phyloP scores from a whole-genome alignment of 306 rosid species.

The Malus sieversii region DNA sequence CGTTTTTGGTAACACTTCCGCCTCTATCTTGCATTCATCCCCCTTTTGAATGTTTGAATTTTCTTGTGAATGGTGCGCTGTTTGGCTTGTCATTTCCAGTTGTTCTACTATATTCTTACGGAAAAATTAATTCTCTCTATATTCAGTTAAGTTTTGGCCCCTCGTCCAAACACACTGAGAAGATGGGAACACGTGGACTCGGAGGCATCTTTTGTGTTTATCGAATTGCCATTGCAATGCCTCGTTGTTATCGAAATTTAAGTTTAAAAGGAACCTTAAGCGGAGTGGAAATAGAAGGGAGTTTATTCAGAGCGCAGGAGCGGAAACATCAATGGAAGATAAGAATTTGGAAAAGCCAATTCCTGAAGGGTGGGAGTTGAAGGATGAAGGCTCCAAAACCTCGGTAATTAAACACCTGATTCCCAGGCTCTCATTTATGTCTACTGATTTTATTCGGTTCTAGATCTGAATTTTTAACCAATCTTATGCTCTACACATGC shows the following conservation, averaged over 20 bases:
- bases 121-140: background rate
- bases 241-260: background rate
- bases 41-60: background rate
- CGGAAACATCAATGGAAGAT: background rate
- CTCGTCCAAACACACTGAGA: background rate
- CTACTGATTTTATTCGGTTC: background rate
- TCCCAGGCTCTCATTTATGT: background rate
- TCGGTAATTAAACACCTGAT: background rate
- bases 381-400: background rate
- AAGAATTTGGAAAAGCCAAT: background rate
- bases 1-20: no score
- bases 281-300: background rate
- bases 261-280: background rate
- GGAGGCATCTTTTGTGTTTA: constrained; percentile 3
- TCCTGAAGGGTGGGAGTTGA: constrained; percentile 13
- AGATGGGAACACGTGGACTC: constrained; percentile 9
- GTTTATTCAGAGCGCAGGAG: background rate
- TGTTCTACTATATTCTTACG: background rate
- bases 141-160: background rate
- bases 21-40: no score
- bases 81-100: background rate
- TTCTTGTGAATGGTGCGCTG: background rate
- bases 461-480: background rate
- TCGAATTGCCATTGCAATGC: background rate
- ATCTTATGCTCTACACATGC: background rate